Evolutionary conservation across 1,139 yeast genomes (phyloP), one percentile per base, ranked within the genome.

Genomic region (Meyerozyma smithsonii): DNA sequence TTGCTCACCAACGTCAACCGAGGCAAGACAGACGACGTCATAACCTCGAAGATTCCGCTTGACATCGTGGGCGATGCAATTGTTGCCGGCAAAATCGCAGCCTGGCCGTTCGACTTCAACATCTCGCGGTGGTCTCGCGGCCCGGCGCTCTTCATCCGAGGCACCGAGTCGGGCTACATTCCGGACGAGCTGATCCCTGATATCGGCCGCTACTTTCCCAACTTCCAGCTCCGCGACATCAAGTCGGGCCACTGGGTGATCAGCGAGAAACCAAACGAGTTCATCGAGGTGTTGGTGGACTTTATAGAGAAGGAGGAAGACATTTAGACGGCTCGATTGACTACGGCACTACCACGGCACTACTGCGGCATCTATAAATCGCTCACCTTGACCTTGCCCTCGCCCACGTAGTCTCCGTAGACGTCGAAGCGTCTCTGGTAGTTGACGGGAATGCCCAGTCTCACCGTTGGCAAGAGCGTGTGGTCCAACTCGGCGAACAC

Each of bases 171-270:
- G 0, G 61, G 68, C 7, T 90, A 88, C 57, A 81, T 90, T n/a
- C 82, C 95, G 0, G 97, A 90, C 59, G 97, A 89, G 44, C 78
- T 77, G 21, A 61, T 89, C 26, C 83, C 87, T 0, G 79, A 77
- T 24, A 83, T 88, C 41, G 95, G 94, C 1, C 66, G 68, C 42
- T 85, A 77, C 53, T 92, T 89, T 64, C 97, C 97, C 0, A 67
- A 72, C 36, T 89, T 89, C 55, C 85, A 78, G 44, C 63, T 86
- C 10, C 69, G 76, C 37, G 96, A 86, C 52, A 68, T 92, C 23
- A 81, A 86, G 19, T 77, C 89, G 2, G 97, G 97, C 1, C 98
- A 92, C 61, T 92, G 97, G 96, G 77, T 87, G 18, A 84, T 84
- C 49, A 78, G 85, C 42, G 95, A 87, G 52, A 79, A 82, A 48